Base-by-base conservation (phyloP, 495 filamentous ascomycete genomes). In the Sphaerosporella brunnea region DNA sequence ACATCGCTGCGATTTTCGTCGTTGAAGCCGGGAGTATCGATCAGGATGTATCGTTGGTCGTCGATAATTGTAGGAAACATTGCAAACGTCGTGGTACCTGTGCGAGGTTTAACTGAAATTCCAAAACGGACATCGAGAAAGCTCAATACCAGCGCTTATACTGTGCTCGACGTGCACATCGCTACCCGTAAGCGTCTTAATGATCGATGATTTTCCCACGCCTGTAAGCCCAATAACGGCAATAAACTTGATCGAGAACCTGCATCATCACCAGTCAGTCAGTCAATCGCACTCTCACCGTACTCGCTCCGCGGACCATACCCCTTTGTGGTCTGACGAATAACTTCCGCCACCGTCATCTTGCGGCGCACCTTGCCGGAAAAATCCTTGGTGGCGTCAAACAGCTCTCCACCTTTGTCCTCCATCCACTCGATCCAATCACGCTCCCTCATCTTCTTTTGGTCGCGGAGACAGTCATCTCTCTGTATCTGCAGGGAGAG, bases 1-100 rank as follows among this genome's bases (percentile, higher is more conserved):
- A 60, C 53, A 23, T 71, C 68, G 10, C 52, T 62, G 0, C 65
- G 56, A 11, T 54, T 52, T 4, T 65, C 66, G 56, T 73, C 70
- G 47, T 72, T 65, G 30, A 73, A 73, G 4, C 70, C 70, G 2
- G 70, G 70, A 0, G 70, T 73, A 45, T 73, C 70, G 42, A 72
- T 60, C 11, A 73, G 53, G 30, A 53, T 54, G 18, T 66, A 50
- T 1, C 25, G 36, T 5, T 54, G 58, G 9, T 50, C 58, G 20
- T 47, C 49, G n/a, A 62, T 47, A 1, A 36, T 40, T 24, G 47
- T 47, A 0, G 4, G 11, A 9, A 59, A 46, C 43, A 46, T 46
- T 28, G 9, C 28, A 19, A 46, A 46, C n/a, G 43, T 34, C 9
- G 24, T 46, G 10, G 43, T 46, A 21, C 43, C 43, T 46, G n/a